Percentiles rank a stretch among this genome's conserved stretches.
phyloP scores from a whole-genome alignment of 148 eudicot genomes.

The Cornus kousa region DNA sequence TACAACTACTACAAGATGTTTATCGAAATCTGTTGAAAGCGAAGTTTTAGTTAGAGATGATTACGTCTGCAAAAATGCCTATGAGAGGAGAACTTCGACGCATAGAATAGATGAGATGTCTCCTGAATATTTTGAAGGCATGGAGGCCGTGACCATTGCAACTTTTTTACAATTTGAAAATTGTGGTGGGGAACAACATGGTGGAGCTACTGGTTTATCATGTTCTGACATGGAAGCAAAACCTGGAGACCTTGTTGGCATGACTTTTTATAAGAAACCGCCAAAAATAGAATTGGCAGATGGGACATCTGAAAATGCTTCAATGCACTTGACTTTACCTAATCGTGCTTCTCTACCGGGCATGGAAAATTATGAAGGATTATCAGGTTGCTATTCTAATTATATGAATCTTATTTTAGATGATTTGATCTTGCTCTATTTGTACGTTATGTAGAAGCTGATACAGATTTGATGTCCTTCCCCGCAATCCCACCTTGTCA shows the following conservation, averaged over 20 bases:
- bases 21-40: conserved; percentile 12
- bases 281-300: conserved; percentile 36
- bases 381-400: conserved; percentile 29
- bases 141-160: conserved; percentile 19
- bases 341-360: conserved; percentile 11
- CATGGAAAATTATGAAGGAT: conserved; percentile 11
- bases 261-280: conserved; percentile 59
- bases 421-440: background rate
- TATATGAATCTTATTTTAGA: background rate
- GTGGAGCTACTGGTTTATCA: conserved; percentile 2
- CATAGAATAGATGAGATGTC: conserved; percentile 11
- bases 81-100: conserved; percentile 13
- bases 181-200: conserved; percentile 15
- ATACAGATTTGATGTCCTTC: background rate
- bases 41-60: conserved; percentile 18
- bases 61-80: conserved; percentile 16
- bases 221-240: conserved; percentile 23
- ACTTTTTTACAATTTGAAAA: conserved; percentile 15
- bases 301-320: conserved; percentile 22
- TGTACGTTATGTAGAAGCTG: background rate
- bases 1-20: conserved; percentile 6
- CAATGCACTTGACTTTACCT: conserved; percentile 6
- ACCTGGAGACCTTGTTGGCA: conserved; percentile 24
- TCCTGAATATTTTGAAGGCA: conserved; percentile 17
- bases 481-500: background rate